A percentile compares a stretch with the other conserved stretches of the same genome.
These are phyloP conservation scores for Macrocybe sp. DNA, from an alignment of 1,284 basidiomycete species.

Conservation along the genomic window DNA sequence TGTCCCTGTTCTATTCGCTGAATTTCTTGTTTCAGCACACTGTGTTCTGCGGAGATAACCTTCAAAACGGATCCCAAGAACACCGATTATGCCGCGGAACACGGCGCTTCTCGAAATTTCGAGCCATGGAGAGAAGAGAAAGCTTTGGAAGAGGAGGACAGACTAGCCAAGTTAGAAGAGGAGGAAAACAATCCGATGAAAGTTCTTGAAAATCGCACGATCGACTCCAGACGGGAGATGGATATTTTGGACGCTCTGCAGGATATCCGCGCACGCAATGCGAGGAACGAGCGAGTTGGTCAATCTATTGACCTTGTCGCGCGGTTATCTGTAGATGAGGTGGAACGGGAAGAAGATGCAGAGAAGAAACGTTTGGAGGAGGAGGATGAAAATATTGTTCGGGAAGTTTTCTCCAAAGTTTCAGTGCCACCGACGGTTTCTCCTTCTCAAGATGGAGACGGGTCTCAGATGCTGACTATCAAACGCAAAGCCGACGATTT, in stretches of 20 bases:
- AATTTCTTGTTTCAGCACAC: constrained; percentile 47
- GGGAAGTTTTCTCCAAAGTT: constrained; percentile 82
- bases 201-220: constrained; percentile 86
- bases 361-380: constrained; percentile 70
- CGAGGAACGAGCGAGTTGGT: constrained; percentile 81
- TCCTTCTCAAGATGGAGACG: constrained; percentile 22
- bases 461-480: constrained; percentile 51
- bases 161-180: constrained; percentile 74
- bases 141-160: constrained; percentile 70
- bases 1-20: neutral
- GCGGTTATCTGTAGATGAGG: constrained; percentile 52
- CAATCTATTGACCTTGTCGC: constrained; percentile 60
- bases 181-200: constrained; percentile 98
- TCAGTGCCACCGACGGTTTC: constrained; percentile 31
- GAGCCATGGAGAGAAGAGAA: constrained; percentile 86
- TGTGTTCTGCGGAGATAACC: constrained; percentile 97
- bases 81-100: constrained; percentile 89
- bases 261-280: constrained; percentile 91
- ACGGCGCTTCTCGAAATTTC: constrained; percentile 92
- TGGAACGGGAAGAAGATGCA: constrained; percentile 66
- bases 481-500: constrained; percentile 74
- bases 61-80: constrained; percentile 99
- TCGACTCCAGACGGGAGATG: constrained; percentile 96
- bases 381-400: constrained; percentile 88
- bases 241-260: constrained; percentile 95